Base-by-base conservation (phyloP, 192 early-diverging fungal genomes). In the Geranomyces variabilis region DNA sequence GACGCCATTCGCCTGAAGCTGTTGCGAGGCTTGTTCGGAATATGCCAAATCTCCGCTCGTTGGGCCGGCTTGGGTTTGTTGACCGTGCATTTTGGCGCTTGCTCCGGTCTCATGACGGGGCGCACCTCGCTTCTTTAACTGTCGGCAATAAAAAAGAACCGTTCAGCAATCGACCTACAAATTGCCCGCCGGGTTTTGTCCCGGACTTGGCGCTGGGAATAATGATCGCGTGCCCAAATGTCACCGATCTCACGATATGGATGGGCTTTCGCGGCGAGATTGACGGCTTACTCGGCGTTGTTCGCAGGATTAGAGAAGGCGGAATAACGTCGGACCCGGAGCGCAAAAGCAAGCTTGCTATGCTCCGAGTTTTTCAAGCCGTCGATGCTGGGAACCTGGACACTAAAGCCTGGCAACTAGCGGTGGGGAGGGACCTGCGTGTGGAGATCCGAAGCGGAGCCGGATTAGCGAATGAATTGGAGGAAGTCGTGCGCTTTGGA, bases 31-130 rank as follows among this genome's bases (percentile, higher is more conserved):
- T 64, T 29, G 21, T 64, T 8, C 33, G 43, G 7, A n/a, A 3
- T 1, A 31, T 64, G 21, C 63, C 63, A 4, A 64, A 64, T 36
- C 43, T 64, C 14, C 15, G 17, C 34, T 64, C 63, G 21, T n/a
- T 64, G 17, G 63, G 63, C n/a, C 31, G 63, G 44, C 63, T 64
- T 14, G 63, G 63, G 8, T 64, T 64, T 36, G 43, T 45, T 36
- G 63, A 64, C 43, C 41, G 63, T n/a, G 3, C 3, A 17, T 64
- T 64, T 29, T 64, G 63, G 63, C 3, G 41, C 5, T 10, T 44
- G 4, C 21, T 64, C 3, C 33, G 41, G 21, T 64, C 63, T 29
- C 4, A 45, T 14, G 63, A 64, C 2, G 41, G 34, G 1, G 5
- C 15, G 3, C 63, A 46, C 41, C 12, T 64, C 2, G 4, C 15